Base-by-base conservation (phyloP, 441 rosid genomes). In the Sinapis alba region DNA sequence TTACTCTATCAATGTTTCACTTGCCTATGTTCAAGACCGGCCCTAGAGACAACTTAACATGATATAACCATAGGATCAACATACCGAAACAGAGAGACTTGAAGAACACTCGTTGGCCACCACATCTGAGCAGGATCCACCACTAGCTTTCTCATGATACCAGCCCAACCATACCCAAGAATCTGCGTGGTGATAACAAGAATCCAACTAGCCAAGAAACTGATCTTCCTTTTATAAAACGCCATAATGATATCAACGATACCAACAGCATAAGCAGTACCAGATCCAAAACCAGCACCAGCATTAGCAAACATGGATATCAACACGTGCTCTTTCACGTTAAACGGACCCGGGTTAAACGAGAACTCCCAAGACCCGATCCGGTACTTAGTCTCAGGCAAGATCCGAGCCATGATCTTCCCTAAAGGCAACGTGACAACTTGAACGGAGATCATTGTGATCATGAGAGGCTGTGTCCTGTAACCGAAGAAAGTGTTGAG, bases 401-500 rank as follows among this genome's bases (percentile, higher is more conserved):
- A 79, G 10, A 72, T 56, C 12, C 36, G 61, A 9, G 91, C 96
- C 86, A 92, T 64, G 80, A 92, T 75, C 72, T 80, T 82, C 9
- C 98, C 94, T 6, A 89, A 34, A 7, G 94, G 96, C 47, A 92
- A 83, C n/a, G 88, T 82, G 7, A 85, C 90, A 0, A 90, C 89
- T 77, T 87, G 90, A 38, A 87, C 85, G 19, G 91, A 81, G 69
- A 90, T 90, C 83, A 85, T 84, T 15, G 90, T 73, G 43, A 92
- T 78, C 58, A 75, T 53, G 3, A 89, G 85, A 2, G 92, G 90
- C 76, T 91, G 84, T 0, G 90, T 83, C 7, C 95, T 84, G 86
- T 89, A 89, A 7, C 84, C 71, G 80, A 92, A 92, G 86, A 89
- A 91, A n/a, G 87, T 87, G 83, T 89, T 91, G 79, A 91, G 90